phyloP scores from a whole-genome alignment of 306 rosid genomes.

The Luffa acutangula region DNA sequence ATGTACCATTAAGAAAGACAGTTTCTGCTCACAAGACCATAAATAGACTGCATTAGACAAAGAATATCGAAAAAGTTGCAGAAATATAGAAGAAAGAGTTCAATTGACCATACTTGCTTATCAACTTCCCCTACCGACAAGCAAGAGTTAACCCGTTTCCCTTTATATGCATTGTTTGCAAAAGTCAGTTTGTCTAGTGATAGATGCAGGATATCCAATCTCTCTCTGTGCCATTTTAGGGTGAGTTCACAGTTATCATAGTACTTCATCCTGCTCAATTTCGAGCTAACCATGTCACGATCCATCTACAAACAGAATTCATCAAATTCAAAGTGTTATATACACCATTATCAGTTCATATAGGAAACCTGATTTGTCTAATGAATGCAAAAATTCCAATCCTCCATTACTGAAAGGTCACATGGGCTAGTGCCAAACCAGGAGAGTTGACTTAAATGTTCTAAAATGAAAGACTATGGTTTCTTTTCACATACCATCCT shows the following conservation, averaged over 20 bases:
- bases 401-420: neutral
- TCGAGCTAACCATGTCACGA: neutral
- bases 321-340: neutral
- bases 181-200: conserved; percentile 13
- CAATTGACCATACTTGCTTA: conserved; percentile 2
- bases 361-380: neutral
- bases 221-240: neutral
- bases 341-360: neutral
- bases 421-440: neutral
- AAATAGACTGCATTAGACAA: neutral
- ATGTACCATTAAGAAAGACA: conserved; percentile 19
- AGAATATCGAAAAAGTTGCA: neutral
- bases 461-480: neutral
- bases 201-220: conserved; percentile 1
- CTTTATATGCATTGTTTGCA: conserved; percentile 12
- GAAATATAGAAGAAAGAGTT: neutral
- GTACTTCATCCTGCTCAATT: neutral
- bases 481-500: neutral
- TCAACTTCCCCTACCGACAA: conserved; percentile 11
- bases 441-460: neutral
- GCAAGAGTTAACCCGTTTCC: conserved; percentile 5
- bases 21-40: conserved; percentile 12
- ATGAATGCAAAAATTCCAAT: neutral
- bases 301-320: neutral
- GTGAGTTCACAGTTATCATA: no score